Base-by-base conservation (phyloP, 371 early-diverging fungal species). In the Chytridium lagenaria region DNA sequence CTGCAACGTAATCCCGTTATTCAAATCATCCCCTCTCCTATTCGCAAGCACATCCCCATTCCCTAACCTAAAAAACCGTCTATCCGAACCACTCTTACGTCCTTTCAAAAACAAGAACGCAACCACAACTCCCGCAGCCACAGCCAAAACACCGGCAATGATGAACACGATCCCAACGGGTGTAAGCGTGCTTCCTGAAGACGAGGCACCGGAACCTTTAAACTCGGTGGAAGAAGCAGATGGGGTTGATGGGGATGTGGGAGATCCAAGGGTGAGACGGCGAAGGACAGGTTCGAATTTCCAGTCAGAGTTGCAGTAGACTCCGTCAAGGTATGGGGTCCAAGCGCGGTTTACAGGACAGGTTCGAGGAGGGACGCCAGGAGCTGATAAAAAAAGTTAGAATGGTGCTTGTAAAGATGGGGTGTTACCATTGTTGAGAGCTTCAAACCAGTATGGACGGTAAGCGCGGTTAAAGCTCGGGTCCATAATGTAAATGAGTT, bases 401-500 rank as follows among this genome's bases (percentile, higher is more conserved):
- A 57, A 57, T 57, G 57, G 10, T 7, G 30, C 30, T 57, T n/a
- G n/a, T 23, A 57, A 57, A 23, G 15, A 57, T 12, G 10, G 16
- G 55, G 16, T 7, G 23, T 55, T 63, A 63, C 63, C 31, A 36
- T 63, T 63, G 34, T 30, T 37, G 31, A 63, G 63, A 7, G 7
- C 34, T 23, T 63, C 3, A 31, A 63, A 63, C 63, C 63, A 63
- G 37, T 63, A 63, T 10, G 63, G 37, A 23, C 3, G 16, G 16
- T 63, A 37, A 31, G 19, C 12, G 7, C 15, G 19, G 36, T 30
- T 63, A 36, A 63, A 63, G 16, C 16, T 23, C 5, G 55, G 55
- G 55, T 12, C 19, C 15, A 63, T 23, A 10, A 15, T 30, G 15
- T 63, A 37, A 63, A 63, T 2, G 7, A 63, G 36, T 12, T 63